These are phyloP conservation scores for Scenedesmus sp. DNA, from an alignment of 163 green algal genomes.

Conservation along the genomic window DNA sequence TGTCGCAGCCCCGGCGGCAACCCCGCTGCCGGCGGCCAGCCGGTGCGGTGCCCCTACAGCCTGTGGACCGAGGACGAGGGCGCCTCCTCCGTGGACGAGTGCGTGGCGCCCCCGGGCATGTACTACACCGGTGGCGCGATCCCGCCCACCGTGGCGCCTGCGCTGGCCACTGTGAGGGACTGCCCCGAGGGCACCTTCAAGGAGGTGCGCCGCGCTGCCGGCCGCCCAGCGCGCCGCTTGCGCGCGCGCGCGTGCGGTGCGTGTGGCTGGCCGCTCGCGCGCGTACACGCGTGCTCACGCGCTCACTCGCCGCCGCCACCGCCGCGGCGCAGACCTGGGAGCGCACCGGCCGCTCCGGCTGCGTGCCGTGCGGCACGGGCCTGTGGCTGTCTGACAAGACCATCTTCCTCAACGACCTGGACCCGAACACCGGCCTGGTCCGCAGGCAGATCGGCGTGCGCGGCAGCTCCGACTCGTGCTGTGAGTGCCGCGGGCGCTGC, in stretches of 20 bases:
- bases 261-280: slow-evolving; percentile 4
- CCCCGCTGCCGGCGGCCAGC: too few species aligned
- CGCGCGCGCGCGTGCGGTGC: slow-evolving; percentile 35
- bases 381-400: background rate
- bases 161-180: too few species aligned
- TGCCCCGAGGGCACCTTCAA: too few species aligned
- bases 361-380: slow-evolving; percentile 1
- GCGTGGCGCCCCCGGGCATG: background rate
- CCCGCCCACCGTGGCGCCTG: too few species aligned
- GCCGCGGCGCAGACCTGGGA: slow-evolving; percentile 15
- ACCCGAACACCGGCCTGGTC: slow-evolving; percentile 2
- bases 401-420: slow-evolving; percentile 12
- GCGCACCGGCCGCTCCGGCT: background rate
- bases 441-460: background rate
- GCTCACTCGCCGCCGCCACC: too few species aligned
- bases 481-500: background rate
- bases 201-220: too few species aligned
- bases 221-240: too few species aligned
- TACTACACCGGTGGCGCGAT: too few species aligned
- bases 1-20: too few species aligned
- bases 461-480: slow-evolving; percentile 2
- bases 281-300: too few species aligned
- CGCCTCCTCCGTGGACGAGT: background rate
- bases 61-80: background rate
- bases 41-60: background rate